Evolutionary conservation across 1,284 basidiomycete genomes (phyloP), one percentile per base, ranked within the genome.

Genomic region (Lentinus polychrous): DNA sequence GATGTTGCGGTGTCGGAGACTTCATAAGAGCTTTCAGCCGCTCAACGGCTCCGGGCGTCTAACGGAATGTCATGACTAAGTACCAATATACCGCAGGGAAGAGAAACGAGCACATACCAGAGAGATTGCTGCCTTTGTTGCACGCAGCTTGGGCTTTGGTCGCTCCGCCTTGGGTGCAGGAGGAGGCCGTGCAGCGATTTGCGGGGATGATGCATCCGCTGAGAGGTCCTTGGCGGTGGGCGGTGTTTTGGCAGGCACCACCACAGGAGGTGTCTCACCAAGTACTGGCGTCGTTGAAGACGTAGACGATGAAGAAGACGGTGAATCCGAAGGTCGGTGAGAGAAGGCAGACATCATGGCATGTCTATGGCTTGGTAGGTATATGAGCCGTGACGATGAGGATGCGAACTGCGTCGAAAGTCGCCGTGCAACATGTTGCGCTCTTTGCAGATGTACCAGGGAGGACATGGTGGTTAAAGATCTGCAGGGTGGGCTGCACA

Each of bases 1-100:
- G 88, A 49, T 96, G 78, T 62, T 93, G 91, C 1, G 94, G 94
- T n/a, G 81, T 83, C 18, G 91, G 89, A 14, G 85, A 81, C 35
- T 76, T 76, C 50, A 92, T 69, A 18, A 99, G 75, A 8, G 73
- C 75, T 7, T 71, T 77, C 36, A 97, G 74, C 24, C 89, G 83
- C 10, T 70, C 66, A 2, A 96, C 81, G 11, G 95, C 95, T 24
- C 73, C 68, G 1, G 92, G 85, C 22, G 92, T 91, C 94, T 97
- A 57, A 11, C 32, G 11, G 18, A 18, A 15, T 39, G 50, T 34
- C 43, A 47, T 56, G 35, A 46, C 50, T 46, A 10, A 44, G 43
- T 20, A 22, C 12, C 22, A 23, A 43, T 32, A 39, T 38, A 17
- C 42, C 22, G 22, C 37, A 23, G 40, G 18, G 24, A 8, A 38